A percentile compares a stretch with the other conserved stretches of the same genome.
These are phyloP conservation scores for Phytomonas francai DNA, from an alignment of 208 protist genomes.

Conservation along the genomic window DNA sequence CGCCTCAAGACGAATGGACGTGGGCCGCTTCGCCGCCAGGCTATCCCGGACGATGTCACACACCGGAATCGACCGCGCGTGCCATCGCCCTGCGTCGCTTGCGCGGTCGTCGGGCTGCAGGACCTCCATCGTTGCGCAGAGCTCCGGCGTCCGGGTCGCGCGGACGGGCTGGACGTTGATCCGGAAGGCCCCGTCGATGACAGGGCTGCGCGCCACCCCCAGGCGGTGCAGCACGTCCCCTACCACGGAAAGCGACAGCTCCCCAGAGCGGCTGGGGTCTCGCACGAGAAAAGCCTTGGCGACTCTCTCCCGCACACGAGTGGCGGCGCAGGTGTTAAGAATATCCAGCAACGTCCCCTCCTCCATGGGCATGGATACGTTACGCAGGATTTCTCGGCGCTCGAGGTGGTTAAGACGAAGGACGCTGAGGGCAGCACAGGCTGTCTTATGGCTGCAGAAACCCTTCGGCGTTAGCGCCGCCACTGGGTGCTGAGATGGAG, in stretches of 20 bases:
- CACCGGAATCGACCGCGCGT: conserved; percentile 6
- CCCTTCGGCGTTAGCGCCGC: conserved; percentile 21
- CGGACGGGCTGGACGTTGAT: conserved; percentile 21
- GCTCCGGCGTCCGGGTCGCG: conserved; percentile 4
- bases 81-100: not conserved
- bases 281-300: conserved; percentile 43
- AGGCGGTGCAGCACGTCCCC: conserved; percentile 33
- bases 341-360: conserved; percentile 23
- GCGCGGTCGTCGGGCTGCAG: not conserved
- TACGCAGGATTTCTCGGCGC: conserved; percentile 21
- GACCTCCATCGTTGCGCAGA: conserved; percentile 17
- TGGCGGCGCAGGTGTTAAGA: conserved; percentile 25
- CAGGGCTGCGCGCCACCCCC: conserved; percentile 39
- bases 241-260: conserved; percentile 40
- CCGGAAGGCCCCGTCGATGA: conserved; percentile 21
- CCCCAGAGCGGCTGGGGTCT: conserved; percentile 50
- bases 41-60: conserved; percentile 26
- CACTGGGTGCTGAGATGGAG: not conserved
- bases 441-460: conserved; percentile 34
- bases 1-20: conserved; percentile 18
- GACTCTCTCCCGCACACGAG: conserved; percentile 30
- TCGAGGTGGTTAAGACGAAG: conserved; percentile 31
- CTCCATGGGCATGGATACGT: conserved; percentile 21
- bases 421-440: conserved; percentile 30
- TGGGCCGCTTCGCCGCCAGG: conserved; percentile 15